Base-by-base conservation (phyloP, 2,329 filamentous ascomycete genomes). In the Botrytis medusae region DNA sequence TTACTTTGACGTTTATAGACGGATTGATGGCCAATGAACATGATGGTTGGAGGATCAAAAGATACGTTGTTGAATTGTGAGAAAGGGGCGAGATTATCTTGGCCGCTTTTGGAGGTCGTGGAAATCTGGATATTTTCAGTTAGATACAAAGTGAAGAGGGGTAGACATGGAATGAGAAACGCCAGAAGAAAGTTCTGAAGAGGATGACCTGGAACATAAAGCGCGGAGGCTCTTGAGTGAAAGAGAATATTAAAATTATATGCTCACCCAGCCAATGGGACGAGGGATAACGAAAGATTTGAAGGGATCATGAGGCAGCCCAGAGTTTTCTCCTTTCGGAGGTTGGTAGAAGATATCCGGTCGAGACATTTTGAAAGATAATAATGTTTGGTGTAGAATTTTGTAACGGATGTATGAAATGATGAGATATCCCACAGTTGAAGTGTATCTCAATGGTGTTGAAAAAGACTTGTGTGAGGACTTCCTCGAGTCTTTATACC, bases 51-150 rank as follows among this genome's bases (percentile, higher is more conserved):
- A 4, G 74, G 73, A 65, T 75, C 71, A 22, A 75, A 75, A 5
- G 74, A 74, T 20, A 75, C 73, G 59, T 74, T 75, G 46, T 71
- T 75, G 62, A 75, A 75, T 64, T 75, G 74, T 32, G 73, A 74
- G 34, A 54, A 74, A 7, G 74, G 74, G 3, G 57, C 74, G 8
- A 75, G 65, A 48, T 75, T 75, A 48, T 75, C 73, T 29, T 70
- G 74, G 10, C 73, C 73, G 16, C 46, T 51, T n/a, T 46, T 69
- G 42, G 65, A 71, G 34, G 74, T 75, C 40, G 73, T 74, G 42
- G 62, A 65, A 32, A 65, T 65, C 62, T 65, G 29, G 5, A 16
- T 6, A 25, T 25, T 12, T 5, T 29, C 6, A 29, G 29, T 34
- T 48, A 34, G 62, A 48, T 25, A 34, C 4, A 14, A 25, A 61